Evolutionary conservation across 352 stramenopile genomes (phyloP), one percentile per base, ranked within the genome.

Genomic region (Phytophthora agathidicida): DNA sequence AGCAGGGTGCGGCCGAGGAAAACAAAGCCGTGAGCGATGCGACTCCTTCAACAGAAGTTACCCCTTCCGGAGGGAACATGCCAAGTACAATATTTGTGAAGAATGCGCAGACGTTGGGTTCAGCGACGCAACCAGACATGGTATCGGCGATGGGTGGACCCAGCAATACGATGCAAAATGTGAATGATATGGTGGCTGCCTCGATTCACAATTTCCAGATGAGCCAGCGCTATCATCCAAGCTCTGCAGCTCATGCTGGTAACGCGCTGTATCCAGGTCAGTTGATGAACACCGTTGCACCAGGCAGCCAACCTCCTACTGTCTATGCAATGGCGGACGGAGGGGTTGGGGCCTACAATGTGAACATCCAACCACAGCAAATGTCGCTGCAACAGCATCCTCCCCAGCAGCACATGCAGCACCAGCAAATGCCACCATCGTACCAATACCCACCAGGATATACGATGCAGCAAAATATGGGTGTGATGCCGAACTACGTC

Each of bases 151-250:
- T 73, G 50, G 51, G 41, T 36, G 63, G 22, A 6, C 23, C 54
- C 10, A 37, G 22, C 20, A 77, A 77, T 47, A 62, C 83, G 33
- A 71, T 85, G 28, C 44, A 57, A 41, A 82, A 80, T 48, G 70
- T 89, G 27, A 88, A 84, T 23, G 78, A 92, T 20, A 45, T 92
- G 14, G 80, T 90, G 30, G 80, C 80, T 3, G 73, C 75, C 4
- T 90, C 80, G 5, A 90, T 92, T 50, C 80, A 90, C 52, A 89
- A 85, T 26, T 92, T 89, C 45, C 75, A 75, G 17, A 83, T 91
- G 64, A 89, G 68, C 24, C 82, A 89, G 46, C 76, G 75, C 16
- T 89, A 77, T 39, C 69, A 75, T 23, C 70, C 72, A 17, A 73
- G n/a, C 43, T 63, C 62, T 0, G 35, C 23, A 0, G 44, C 35